phyloP scores from a whole-genome alignment of 306 rosid genomes.

The Cajanus cajan region DNA sequence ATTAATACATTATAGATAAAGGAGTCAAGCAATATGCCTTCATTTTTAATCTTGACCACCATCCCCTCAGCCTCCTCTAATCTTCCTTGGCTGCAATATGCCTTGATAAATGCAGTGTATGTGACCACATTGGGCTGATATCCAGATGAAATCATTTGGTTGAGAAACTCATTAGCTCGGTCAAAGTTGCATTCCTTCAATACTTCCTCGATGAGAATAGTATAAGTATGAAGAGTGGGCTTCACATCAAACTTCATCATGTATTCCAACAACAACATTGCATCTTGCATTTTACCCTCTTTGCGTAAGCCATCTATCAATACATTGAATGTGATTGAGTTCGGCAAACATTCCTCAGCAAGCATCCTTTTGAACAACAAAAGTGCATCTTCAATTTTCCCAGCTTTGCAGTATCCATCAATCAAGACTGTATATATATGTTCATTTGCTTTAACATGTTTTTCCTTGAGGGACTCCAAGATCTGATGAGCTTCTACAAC shows the following conservation, averaged over 20 bases:
- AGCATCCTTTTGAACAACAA: conserved; percentile 64
- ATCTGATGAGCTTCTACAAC: conserved; percentile 56
- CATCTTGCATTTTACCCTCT: conserved; percentile 58
- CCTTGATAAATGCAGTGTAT: conserved; percentile 70
- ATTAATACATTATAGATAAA: conserved; percentile 54
- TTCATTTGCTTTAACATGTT: conserved; percentile 51
- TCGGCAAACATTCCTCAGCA: conserved; percentile 60
- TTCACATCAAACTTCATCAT: conserved; percentile 53
- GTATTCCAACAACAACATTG: conserved; percentile 46
- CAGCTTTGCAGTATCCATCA: conserved; percentile 76
- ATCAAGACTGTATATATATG: conserved; percentile 64
- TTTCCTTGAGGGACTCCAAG: conserved; percentile 62
- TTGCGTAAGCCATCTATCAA: conserved; percentile 76
- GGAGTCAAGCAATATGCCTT: conserved; percentile 64
- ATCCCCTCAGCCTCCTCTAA: conserved; percentile 67
- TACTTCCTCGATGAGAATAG: conserved; percentile 56
- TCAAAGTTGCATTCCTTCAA: conserved; percentile 60
- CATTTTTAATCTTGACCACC: conserved; percentile 54
- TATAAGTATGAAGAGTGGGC: conserved; percentile 61
- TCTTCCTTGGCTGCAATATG: conserved; percentile 70
- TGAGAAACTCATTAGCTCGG: conserved; percentile 48
- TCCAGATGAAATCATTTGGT: conserved; percentile 62
- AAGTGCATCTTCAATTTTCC: conserved; percentile 53
- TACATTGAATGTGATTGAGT: conserved; percentile 59
- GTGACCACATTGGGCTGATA: conserved; percentile 62